Percentiles rank a stretch among this genome's conserved stretches.
Evolutionary conservation across 2,329 filamentous ascomycete species (phyloP).

Genomic region (Epichloe uncinata): DNA sequence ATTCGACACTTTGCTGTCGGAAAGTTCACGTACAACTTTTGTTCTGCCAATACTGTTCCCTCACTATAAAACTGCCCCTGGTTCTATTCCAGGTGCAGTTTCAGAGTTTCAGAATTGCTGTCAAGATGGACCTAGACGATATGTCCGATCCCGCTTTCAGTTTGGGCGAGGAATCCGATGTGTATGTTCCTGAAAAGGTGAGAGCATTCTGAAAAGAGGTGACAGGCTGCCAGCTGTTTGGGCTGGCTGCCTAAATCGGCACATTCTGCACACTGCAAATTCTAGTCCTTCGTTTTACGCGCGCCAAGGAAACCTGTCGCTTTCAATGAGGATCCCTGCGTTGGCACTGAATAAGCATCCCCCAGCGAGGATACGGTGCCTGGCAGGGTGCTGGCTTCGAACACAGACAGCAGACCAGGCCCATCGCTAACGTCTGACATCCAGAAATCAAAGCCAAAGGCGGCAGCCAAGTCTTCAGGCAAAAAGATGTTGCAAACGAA

Average conservation of each 20-base stretch:
- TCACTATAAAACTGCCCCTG: neutral
- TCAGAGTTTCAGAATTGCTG: neutral
- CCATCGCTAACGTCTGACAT: constrained; percentile 10
- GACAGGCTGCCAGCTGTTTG: neutral
- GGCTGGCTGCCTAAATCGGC: neutral
- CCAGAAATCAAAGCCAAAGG: constrained; percentile 15
- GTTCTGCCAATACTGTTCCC: neutral
- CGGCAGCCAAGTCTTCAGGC: constrained; percentile 19
- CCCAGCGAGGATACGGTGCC: neutral
- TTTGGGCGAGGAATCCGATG: constrained; percentile 28
- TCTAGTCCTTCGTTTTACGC: too few species aligned
- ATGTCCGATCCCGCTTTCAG: constrained; percentile 39
- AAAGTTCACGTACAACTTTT: neutral
- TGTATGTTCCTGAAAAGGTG: constrained; percentile 26
- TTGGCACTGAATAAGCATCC: neutral
- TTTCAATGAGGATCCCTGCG: too few species aligned
- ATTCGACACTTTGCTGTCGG: neutral
- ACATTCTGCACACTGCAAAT: neutral
- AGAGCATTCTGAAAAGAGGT: constrained; percentile 8
- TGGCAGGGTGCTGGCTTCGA: neutral
- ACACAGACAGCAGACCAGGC: too few species aligned
- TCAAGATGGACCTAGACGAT: constrained; percentile 41
- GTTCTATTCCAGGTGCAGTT: neutral
- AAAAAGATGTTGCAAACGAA: constrained; percentile 49
- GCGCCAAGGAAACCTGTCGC: too few species aligned